Evolutionary conservation across 1,284 basidiomycete species (phyloP).

Genomic region (Rhodotorula mucilaginosa): DNA sequence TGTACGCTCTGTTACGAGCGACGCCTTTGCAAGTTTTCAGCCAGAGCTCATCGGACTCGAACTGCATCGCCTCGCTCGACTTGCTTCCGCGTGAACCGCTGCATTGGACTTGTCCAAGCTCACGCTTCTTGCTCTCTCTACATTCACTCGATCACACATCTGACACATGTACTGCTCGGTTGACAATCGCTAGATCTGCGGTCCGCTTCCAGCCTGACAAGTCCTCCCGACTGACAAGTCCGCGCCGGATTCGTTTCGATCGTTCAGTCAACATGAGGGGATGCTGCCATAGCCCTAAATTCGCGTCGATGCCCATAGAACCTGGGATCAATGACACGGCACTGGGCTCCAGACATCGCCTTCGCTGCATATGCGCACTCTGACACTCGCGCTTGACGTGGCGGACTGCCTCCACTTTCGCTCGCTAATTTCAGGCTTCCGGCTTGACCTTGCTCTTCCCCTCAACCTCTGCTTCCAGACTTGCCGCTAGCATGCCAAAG

Average conservation of each 20-base stretch:
- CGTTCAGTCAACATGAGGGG: too few species aligned
- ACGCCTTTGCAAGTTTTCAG: not conserved
- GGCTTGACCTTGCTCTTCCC: not conserved
- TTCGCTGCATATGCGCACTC: too few species aligned
- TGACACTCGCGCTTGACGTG: too few species aligned
- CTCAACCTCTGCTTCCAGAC: not conserved
- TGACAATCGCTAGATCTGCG: not conserved
- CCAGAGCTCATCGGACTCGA: not conserved
- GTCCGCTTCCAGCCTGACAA: not conserved
- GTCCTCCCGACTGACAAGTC: too few species aligned
- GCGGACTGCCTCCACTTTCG: not conserved
- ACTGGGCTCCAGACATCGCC: too few species aligned
- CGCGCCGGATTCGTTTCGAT: too few species aligned
- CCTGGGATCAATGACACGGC: too few species aligned
- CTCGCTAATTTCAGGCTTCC: not conserved
- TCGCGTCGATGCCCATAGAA: too few species aligned
- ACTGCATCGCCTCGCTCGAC: not conserved
- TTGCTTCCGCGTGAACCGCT: not conserved
- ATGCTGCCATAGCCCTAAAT: too few species aligned
- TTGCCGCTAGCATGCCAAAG: slow-evolving; percentile 6
- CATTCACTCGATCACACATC: not conserved
- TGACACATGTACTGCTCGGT: not conserved
- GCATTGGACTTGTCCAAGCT: not conserved
- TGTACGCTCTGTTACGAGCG: too few species aligned
- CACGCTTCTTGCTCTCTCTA: not conserved